Conservation (phyloP, 129 eudicot species). For the Kitagawia praeruptora region DNA sequence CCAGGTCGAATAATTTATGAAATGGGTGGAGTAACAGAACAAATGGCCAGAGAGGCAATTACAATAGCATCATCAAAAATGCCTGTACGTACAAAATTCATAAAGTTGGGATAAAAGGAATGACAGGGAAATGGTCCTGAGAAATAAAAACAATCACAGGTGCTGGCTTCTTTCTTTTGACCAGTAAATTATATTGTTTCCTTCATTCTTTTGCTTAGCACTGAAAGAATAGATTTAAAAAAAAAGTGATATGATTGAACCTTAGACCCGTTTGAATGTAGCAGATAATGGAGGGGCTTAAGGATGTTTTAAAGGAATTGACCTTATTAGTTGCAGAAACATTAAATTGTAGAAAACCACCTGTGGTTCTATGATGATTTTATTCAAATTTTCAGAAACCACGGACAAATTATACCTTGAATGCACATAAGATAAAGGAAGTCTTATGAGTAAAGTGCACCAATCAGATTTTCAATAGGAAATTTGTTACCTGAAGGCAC, state of each 20-base stretch:
- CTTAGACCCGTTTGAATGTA: background rate
- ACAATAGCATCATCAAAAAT: background rate
- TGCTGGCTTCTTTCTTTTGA: background rate
- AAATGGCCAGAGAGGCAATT: background rate
- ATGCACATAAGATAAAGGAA: slow-evolving; percentile 3
- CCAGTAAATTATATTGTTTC: background rate
- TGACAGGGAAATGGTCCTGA: background rate
- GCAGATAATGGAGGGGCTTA: background rate
- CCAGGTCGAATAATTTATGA: too few relatives aligned
- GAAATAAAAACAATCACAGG: background rate
- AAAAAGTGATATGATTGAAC: background rate
- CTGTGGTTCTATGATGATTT: background rate
- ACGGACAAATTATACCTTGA: background rate
- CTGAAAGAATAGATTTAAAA: background rate
- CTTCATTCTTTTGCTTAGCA: background rate
- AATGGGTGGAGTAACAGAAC: too few relatives aligned
- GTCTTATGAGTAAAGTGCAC: slow-evolving; percentile 18
- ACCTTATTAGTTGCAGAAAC: background rate
- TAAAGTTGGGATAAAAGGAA: background rate
- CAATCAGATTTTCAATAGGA: slow-evolving; percentile 54
- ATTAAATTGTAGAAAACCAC: background rate
- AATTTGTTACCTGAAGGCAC: slow-evolving; percentile 97
- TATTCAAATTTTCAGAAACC: background rate
- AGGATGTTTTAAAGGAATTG: background rate
- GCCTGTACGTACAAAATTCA: background rate